Base-by-base conservation (phyloP, 2,329 filamentous ascomycete genomes). In the Curvularia sp. region DNA sequence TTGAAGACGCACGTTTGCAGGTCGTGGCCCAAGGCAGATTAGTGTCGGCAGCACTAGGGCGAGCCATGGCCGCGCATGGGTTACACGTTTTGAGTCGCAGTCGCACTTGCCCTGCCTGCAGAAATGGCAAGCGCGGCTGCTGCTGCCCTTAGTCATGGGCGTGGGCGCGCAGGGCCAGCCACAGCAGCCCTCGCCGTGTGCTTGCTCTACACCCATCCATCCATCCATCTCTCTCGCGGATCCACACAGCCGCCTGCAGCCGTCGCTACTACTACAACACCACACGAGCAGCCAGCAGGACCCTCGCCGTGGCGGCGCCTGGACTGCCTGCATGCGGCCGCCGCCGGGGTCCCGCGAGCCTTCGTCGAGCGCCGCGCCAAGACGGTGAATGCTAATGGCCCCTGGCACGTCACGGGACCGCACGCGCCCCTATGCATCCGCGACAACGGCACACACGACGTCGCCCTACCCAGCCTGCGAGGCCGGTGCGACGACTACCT, bases 1-100 rank as follows among this genome's bases (percentile, higher is more conserved):
- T 68, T 68, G 64, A 63, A 62, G 61, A 59, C 61, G 55, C 61
- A 56, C 57, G 60, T 57, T 63, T 72, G 63, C 67, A 63, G 67
- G 65, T 47, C 66, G 65, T 65, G 59, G 55, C 56, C 56, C 42
- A 51, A 53, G 49, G 20, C n/a, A 43, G 55, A 28, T 35, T 58
- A 58, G 56, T 22, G 56, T 58, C 56, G 56, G 52, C 52, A 47
- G 52, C 38, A 55, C 52, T 55, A 55, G 52, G 42, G 54, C 49
- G 41, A 48, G 26, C 28, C 28, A 31, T 10, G 28, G 7, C 28
- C 9, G 28, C 28, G 54, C 52, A 58, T 55, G 56, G 56, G 52
- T 50, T 50, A 50, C 56, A 58, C 52, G 56, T 58, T 57, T 58
- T 55, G 51, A 18, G 18, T 18, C 18, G 18, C 18, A 58, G 55